Evolutionary conservation across 1,139 yeast species (phyloP).

Genomic region (Geotrichum reessii): DNA sequence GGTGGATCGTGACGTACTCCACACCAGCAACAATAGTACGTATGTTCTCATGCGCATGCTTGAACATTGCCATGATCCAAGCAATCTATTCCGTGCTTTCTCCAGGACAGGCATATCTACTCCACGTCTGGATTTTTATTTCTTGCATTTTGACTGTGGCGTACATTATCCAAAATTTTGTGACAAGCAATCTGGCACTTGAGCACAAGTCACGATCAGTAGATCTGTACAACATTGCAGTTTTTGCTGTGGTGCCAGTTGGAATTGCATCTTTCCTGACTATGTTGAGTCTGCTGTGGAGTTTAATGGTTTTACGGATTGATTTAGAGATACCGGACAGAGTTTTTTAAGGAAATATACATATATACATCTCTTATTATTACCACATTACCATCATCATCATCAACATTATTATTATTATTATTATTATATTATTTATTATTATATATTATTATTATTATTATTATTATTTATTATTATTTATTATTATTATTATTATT

Average conservation of each 20-base stretch:
- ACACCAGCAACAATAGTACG: slow-evolving; percentile 83
- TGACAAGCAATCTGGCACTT: slow-evolving; percentile 75
- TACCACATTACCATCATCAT: no score
- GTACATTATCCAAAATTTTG: slow-evolving; percentile 80
- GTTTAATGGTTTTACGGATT: slow-evolving; percentile 65
- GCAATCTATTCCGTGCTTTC: slow-evolving; percentile 48
- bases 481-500: no score
- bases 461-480: no score
- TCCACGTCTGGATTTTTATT: slow-evolving; percentile 88
- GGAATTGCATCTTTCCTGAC: slow-evolving; percentile 92
- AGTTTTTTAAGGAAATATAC: not conserved
- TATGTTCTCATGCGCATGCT: slow-evolving; percentile 73
- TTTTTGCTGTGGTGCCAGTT: slow-evolving; percentile 94
- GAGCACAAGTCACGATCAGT: slow-evolving; percentile 38
- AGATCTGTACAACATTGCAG: slow-evolving; percentile 80
- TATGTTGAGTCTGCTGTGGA: slow-evolving; percentile 75
- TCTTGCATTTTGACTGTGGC: slow-evolving; percentile 80
- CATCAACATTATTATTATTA: no score
- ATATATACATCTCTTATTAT: no score
- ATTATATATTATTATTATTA: no score
- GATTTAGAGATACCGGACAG: slow-evolving; percentile 46
- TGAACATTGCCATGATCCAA: slow-evolving; percentile 65
- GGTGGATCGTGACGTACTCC: slow-evolving; percentile 88
- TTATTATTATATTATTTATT: no score
- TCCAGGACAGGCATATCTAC: slow-evolving; percentile 53